Evolutionary conservation across 73 alveolate genomes (phyloP), one percentile per base, ranked within the genome.

Genomic region (Stentor coeruleus): DNA sequence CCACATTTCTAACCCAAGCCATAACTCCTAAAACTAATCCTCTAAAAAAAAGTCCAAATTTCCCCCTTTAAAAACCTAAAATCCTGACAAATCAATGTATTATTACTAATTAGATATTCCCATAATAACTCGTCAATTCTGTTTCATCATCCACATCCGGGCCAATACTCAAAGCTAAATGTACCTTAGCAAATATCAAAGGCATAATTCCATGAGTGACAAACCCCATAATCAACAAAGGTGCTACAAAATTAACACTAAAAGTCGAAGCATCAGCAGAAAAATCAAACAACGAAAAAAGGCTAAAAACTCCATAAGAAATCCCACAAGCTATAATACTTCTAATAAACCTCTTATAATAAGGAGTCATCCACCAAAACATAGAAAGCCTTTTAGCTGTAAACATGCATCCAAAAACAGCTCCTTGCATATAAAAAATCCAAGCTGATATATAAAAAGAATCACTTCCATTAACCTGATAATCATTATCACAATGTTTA

Each of bases 351-450:
- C 79, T 66, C 33, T 31, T 66, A 37, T 40, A 66, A 66, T 66
- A 66, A 33, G n/a, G 49, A 33, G 79, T 66, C n/a, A 66, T 20
- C 79, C 79, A 66, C 41, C 79, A 66, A 33, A 26, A 66, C 79
- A 66, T 66, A 14, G 79, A 20, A 40, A 66, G 79, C 33, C 33
- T 20, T 33, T 66, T 66, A 66, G 79, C n/a, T 1, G 37, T 20
- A 2, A 20, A 31, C 79, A 66, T 66, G n/a, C 40, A 66, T 66
- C 79, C 79, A 20, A 31, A 20, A 1, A 66, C 79, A 1, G 37
- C 2, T 20, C 79, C 79, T 20, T 20, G 37, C n/a, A 20, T 26
- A 33, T 66, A 66, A 66, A 66, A 66, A 11, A 66, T 66, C 37
- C 79, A 66, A 33, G 42, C 79, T 28, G 79, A 66, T 1, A 20